These are phyloP conservation scores for Leucocoprinus birnbaumii DNA, from an alignment of 768 basidiomycete genomes.

Conservation along the genomic window DNA sequence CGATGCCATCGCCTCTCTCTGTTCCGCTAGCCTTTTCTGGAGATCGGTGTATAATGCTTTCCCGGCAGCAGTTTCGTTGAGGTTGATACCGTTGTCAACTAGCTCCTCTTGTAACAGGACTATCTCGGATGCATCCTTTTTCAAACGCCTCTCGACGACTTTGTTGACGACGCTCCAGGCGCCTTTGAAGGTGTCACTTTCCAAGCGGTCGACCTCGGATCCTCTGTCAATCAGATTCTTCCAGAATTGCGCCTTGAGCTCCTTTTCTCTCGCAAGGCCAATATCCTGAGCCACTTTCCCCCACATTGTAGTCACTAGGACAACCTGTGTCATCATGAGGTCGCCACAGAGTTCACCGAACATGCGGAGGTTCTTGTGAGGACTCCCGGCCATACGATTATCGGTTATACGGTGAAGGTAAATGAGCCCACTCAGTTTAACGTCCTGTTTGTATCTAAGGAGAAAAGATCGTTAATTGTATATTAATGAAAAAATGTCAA, in stretches of 20 bases:
- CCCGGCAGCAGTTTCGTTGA: slow-evolving; percentile 16
- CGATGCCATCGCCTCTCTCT: not conserved
- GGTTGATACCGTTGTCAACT: slow-evolving; percentile 9
- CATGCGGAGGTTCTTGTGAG: slow-evolving; percentile 23
- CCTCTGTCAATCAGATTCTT: slow-evolving; percentile 12
- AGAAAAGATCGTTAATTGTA: not conserved
- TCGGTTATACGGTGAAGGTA: slow-evolving; percentile 33
- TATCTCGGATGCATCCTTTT: not conserved
- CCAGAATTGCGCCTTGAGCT: slow-evolving; percentile 11
- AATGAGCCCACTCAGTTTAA: slow-evolving; percentile 25
- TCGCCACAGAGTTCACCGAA: slow-evolving; percentile 33
- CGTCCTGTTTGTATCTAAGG: slow-evolving; percentile 4
- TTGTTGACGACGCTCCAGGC: slow-evolving; percentile 17
- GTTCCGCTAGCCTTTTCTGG: slow-evolving; percentile 12
- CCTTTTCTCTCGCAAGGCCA: not conserved
- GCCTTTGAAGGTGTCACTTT: not conserved
- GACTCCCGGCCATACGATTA: slow-evolving; percentile 25
- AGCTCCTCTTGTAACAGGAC: slow-evolving; percentile 19
- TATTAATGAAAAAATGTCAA: not conserved
- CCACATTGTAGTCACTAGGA: slow-evolving; percentile 39
- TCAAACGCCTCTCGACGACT: slow-evolving; percentile 1
- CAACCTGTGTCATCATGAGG: slow-evolving; percentile 22
- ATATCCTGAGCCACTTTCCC: slow-evolving; percentile 8
- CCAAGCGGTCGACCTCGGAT: slow-evolving; percentile 11
- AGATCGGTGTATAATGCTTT: slow-evolving; percentile 12